Conservation (phyloP, 1,139 yeast genomes). For the Saccharomyces pastorianus region DNA sequence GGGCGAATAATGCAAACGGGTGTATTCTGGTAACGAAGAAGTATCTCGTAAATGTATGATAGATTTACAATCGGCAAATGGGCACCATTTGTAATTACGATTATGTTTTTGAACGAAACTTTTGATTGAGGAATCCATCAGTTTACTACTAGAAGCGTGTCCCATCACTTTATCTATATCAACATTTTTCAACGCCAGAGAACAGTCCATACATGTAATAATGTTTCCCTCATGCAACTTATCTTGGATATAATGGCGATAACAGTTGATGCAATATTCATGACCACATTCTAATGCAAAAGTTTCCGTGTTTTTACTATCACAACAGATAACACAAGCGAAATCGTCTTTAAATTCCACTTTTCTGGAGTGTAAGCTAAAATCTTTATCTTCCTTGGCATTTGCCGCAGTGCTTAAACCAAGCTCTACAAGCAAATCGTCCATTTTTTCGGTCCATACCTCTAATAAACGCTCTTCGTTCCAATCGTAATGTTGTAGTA, state of each 20-base stretch:
- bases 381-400: constrained; percentile 6
- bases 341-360: constrained; percentile 31
- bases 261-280: constrained; percentile 61
- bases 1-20: constrained; percentile 42
- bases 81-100: constrained; percentile 63
- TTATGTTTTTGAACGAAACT: constrained; percentile 47
- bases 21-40: constrained; percentile 24
- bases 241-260: constrained; percentile 47
- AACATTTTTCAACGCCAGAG: constrained; percentile 29
- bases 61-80: constrained; percentile 71
- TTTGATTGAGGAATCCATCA: constrained; percentile 36
- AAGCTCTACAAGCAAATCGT: constrained; percentile 38
- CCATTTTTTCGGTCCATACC: constrained; percentile 50
- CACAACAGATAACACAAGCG: constrained; percentile 66
- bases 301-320: constrained; percentile 35
- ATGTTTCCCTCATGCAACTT: constrained; percentile 48
- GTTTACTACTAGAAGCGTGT: constrained; percentile 25
- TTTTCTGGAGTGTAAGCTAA: constrained; percentile 11
- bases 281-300: constrained; percentile 65
- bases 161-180: constrained; percentile 35
- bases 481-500: constrained; percentile 63
- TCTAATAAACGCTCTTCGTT: constrained; percentile 66
- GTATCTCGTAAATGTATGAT: constrained; percentile 45
- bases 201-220: constrained; percentile 57
- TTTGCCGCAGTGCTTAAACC: constrained; percentile 37